Percentiles rank a stretch among this genome's conserved stretches.
phyloP scores from a whole-genome alignment of 2,329 filamentous ascomycete species.

The Emmonsia crescens region DNA sequence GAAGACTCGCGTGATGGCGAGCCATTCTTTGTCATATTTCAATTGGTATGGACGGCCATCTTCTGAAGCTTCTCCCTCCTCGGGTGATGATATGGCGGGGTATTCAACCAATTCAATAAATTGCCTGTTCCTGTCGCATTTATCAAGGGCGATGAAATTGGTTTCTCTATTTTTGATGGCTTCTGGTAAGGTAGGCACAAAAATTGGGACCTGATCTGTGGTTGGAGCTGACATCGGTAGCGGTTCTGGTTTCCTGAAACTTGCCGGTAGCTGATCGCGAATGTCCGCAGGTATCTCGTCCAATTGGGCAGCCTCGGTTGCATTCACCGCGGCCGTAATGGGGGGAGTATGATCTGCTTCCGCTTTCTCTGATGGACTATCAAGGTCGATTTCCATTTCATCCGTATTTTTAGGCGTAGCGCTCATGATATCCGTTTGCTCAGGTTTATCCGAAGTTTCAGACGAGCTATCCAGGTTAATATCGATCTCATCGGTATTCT shows the following conservation, averaged over 20 bases:
- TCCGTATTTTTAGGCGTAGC: neutral
- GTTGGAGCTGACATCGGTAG: conserved; percentile 17
- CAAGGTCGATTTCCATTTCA: neutral
- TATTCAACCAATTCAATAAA: conserved; percentile 73
- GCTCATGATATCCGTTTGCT: neutral
- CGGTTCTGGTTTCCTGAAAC: conserved; percentile 47
- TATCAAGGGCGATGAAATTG: conserved; percentile 81
- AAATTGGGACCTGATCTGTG: conserved; percentile 28
- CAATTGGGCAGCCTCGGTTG: conserved; percentile 10
- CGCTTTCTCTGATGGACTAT: neutral
- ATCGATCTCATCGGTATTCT: conserved; percentile 35
- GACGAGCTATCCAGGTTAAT: conserved; percentile 18
- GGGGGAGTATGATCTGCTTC: neutral
- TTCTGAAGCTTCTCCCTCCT: conserved; percentile 8
- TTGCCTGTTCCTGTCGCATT: conserved; percentile 57
- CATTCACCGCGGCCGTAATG: neutral
- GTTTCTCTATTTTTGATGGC: conserved; percentile 69
- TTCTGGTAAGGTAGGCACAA: conserved; percentile 55
- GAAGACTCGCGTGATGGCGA: conserved; percentile 82
- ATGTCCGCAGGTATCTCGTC: conserved; percentile 50
- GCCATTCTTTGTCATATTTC: conserved; percentile 86
- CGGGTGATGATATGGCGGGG: conserved; percentile 34
- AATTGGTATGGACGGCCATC: conserved; percentile 46
- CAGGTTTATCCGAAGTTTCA: conserved; percentile 7
- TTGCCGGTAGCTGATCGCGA: conserved; percentile 63